Percentiles rank a stretch among this genome's conserved stretches.
Conservation (phyloP, 495 filamentous ascomycete genomes). For the Aspergillus affinis region DNA sequence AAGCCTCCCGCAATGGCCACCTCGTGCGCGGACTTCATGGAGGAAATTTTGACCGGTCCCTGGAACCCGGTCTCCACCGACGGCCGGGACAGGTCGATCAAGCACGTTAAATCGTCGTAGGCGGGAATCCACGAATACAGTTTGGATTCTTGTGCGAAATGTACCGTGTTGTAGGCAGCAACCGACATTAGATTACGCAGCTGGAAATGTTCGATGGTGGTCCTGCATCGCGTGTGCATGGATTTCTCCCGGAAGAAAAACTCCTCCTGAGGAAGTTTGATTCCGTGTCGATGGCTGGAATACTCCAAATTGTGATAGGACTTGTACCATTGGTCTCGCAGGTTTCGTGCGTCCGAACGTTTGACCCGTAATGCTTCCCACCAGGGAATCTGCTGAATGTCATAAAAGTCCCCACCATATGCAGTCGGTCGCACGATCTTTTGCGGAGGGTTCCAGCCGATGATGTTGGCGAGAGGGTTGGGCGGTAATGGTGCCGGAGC, state of each 20-base stretch:
- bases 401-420: slow-evolving; percentile 59
- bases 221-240: slow-evolving; percentile 65
- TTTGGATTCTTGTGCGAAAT: slow-evolving; percentile 66
- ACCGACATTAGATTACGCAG: slow-evolving; percentile 80
- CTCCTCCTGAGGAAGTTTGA: slow-evolving; percentile 31
- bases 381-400: slow-evolving; percentile 81
- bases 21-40: slow-evolving; percentile 64
- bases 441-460: slow-evolving; percentile 39
- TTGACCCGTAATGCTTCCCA: slow-evolving; percentile 59
- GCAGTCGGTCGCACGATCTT: slow-evolving; percentile 39
- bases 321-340: slow-evolving; percentile 52
- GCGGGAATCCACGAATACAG: slow-evolving; percentile 49
- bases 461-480: slow-evolving; percentile 30
- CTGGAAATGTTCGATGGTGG: slow-evolving; percentile 80
- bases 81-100: slow-evolving; percentile 64
- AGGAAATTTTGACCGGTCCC: slow-evolving; percentile 60
- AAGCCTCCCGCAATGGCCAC: slow-evolving; percentile 80
- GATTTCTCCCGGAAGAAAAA: slow-evolving; percentile 66
- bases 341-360: slow-evolving; percentile 56
- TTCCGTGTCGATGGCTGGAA: slow-evolving; percentile 24
- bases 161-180: slow-evolving; percentile 70
- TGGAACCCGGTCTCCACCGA: slow-evolving; percentile 39
- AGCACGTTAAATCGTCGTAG: slow-evolving; percentile 39
- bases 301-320: slow-evolving; percentile 45
- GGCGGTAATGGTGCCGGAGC: slow-evolving; percentile 18